Conservation (phyloP, 139 green algal species). For the Edaphochlamys debaryana region DNA sequence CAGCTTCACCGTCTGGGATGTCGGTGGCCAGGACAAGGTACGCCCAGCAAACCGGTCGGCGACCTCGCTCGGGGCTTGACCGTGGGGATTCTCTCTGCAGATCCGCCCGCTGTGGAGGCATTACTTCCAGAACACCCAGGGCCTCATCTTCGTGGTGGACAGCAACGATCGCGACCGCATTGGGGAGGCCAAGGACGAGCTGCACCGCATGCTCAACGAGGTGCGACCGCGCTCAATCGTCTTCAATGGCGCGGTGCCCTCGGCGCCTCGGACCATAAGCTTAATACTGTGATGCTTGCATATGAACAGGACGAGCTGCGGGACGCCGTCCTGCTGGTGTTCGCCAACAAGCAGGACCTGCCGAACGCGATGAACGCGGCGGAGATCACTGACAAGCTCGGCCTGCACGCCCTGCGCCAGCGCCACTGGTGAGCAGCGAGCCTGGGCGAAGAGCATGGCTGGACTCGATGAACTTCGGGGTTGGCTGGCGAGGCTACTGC, state of each 20-base stretch:
- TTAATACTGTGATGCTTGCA: too few relatives aligned
- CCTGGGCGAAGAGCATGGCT: not conserved
- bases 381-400: conserved; percentile 99
- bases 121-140: conserved; percentile 99
- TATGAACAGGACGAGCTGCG: conserved; percentile 95
- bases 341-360: conserved; percentile 99
- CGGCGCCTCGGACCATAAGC: too few relatives aligned
- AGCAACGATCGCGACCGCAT: conserved; percentile 94
- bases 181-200: conserved; percentile 94
- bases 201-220: conserved; percentile 99
- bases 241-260: too few relatives aligned
- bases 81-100: conserved; percentile 57
- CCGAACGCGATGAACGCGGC: conserved; percentile 99
- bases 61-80: too few relatives aligned
- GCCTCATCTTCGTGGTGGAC: conserved; percentile 99
- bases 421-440: conserved; percentile 92
- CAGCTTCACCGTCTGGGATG: conserved; percentile 97
- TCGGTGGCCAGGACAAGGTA: conserved; percentile 95
- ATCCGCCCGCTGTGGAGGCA: conserved; percentile 95
- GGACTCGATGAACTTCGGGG: not conserved
- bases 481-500: too few relatives aligned
- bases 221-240: conserved; percentile 46
- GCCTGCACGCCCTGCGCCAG: conserved; percentile 94
- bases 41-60: too few relatives aligned
- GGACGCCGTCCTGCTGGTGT: conserved; percentile 97